Evolutionary conservation across 176 grass and related monocot species (phyloP).

Genomic region (Oryza rufipogon): DNA sequence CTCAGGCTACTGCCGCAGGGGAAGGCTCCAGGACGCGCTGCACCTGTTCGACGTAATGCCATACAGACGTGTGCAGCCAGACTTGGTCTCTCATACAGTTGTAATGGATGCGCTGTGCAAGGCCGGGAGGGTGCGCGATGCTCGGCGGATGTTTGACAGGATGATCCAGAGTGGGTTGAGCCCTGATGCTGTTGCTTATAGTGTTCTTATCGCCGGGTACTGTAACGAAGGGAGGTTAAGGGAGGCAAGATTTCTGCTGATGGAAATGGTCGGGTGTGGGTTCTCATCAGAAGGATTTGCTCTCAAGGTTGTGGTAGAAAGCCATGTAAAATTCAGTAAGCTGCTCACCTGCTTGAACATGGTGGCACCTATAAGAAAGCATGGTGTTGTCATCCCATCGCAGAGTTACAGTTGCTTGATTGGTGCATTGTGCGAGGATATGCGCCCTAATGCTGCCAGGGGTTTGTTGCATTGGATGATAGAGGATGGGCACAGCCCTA

Average conservation of each 20-base stretch:
- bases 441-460: conserved; percentile 67
- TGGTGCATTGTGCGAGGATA: conserved; percentile 57
- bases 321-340: conserved; percentile 59
- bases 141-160: conserved; percentile 72
- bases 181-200: conserved; percentile 68
- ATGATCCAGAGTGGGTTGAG: conserved; percentile 58
- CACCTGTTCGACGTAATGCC: conserved; percentile 75
- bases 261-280: conserved; percentile 66
- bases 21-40: conserved; percentile 66
- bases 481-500: conserved; percentile 62
- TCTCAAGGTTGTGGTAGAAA: conserved; percentile 53
- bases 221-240: conserved; percentile 58
- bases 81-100: conserved; percentile 82
- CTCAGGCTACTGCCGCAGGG: conserved; percentile 64
- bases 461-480: conserved; percentile 75
- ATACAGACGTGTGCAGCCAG: conserved; percentile 57
- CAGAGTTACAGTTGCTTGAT: conserved; percentile 64
- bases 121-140: conserved; percentile 50
- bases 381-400: conserved; percentile 52
- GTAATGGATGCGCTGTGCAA: conserved; percentile 66
- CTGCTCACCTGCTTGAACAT: conserved; percentile 89
- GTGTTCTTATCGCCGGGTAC: conserved; percentile 69
- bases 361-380: conserved; percentile 58
- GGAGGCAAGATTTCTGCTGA: conserved; percentile 65
- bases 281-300: conserved; percentile 44